These are phyloP conservation scores for Trapa bicornis DNA, from an alignment of 345 rosid species.

Conservation along the genomic window DNA sequence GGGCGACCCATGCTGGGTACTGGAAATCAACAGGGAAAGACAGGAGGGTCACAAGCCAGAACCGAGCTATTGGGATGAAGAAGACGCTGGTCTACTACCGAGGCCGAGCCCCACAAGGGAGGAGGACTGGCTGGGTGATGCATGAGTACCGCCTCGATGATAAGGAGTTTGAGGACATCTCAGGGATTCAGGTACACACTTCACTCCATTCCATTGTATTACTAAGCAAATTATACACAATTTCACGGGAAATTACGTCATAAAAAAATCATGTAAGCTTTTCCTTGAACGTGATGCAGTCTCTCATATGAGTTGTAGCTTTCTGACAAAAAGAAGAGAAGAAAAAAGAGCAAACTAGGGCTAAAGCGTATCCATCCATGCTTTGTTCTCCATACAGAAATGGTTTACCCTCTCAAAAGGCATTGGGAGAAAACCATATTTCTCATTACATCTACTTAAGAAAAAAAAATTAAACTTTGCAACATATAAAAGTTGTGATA, in stretches of 20 bases:
- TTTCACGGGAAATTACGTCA: too few relatives aligned
- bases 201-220: too few relatives aligned
- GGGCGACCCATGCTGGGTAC: conserved; percentile 84
- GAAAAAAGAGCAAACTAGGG: not conserved
- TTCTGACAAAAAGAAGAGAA: not conserved
- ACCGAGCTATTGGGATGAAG: conserved; percentile 85
- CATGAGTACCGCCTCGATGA: conserved; percentile 93
- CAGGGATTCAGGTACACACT: conserved; percentile 58
- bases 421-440: not conserved
- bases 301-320: too few relatives aligned
- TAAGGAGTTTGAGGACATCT: conserved; percentile 57
- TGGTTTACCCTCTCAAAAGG: not conserved
- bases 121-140: conserved; percentile 92
- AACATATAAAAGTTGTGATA: not conserved
- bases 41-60: conserved; percentile 53
- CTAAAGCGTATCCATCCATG: not conserved
- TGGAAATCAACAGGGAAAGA: conserved; percentile 97
- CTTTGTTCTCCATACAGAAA: not conserved
- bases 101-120: conserved; percentile 93
- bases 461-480: not conserved
- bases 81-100: conserved; percentile 84
- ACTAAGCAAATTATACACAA: not conserved
- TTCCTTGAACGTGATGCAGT: too few relatives aligned
- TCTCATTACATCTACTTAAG: too few relatives aligned
- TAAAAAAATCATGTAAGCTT: too few relatives aligned